These are phyloP conservation scores for Xanthoconium stramineum DNA, from an alignment of 768 basidiomycete genomes.

Conservation along the genomic window DNA sequence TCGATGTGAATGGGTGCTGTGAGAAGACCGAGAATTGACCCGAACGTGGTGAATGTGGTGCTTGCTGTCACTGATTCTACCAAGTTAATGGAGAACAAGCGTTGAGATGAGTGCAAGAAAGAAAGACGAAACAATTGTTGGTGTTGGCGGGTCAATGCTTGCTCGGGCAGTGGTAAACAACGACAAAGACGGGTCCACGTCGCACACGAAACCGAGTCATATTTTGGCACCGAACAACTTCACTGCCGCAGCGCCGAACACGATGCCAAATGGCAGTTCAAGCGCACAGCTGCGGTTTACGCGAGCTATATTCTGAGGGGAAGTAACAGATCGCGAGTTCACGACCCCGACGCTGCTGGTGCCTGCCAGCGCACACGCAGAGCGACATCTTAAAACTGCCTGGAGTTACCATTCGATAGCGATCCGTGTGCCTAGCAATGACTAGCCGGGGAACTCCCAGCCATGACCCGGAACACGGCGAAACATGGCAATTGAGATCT, in stretches of 20 bases:
- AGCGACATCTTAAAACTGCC: too few relatives aligned
- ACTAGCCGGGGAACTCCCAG: too few relatives aligned
- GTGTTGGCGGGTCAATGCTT: background rate
- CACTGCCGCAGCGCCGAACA: background rate
- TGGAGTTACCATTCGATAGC: too few relatives aligned
- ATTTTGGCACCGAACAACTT: background rate
- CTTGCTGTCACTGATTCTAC: conserved; percentile 10
- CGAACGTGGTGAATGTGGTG: background rate
- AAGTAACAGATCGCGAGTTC: too few relatives aligned
- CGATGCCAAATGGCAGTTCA: background rate
- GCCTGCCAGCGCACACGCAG: too few relatives aligned
- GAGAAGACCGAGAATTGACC: background rate
- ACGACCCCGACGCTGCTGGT: too few relatives aligned
- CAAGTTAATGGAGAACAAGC: conserved; percentile 25
- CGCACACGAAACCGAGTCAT: background rate
- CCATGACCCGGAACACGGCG: too few relatives aligned
- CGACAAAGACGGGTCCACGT: conserved; percentile 11
- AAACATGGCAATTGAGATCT: too few relatives aligned
- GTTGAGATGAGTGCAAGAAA: background rate
- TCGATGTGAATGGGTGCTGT: background rate
- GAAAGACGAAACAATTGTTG: background rate
- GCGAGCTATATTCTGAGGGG: too few relatives aligned
- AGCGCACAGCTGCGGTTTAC: background rate
- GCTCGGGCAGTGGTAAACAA: conserved; percentile 12
- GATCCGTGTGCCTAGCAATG: too few relatives aligned